Percentiles rank a stretch among this genome's conserved stretches.
phyloP scores from a whole-genome alignment of 2,329 filamentous ascomycete species.

The Cyclaneusma minus region DNA sequence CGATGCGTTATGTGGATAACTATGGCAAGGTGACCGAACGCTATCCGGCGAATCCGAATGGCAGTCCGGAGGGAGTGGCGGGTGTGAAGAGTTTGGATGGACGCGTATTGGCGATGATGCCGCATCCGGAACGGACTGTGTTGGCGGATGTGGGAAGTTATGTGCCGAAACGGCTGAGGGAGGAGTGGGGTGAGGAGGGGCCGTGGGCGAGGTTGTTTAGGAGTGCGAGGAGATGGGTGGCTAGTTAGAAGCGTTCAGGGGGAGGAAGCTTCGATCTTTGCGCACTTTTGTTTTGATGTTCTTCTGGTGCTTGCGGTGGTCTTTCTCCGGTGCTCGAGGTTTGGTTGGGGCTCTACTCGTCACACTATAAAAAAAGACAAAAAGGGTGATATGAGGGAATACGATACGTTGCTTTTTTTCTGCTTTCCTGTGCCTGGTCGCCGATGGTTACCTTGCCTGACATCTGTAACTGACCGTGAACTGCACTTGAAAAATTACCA shows the following conservation, averaged over 20 bases:
- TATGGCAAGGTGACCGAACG: slow-evolving; percentile 55
- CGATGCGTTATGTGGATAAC: slow-evolving; percentile 79
- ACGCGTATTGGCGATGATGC: slow-evolving; percentile 57
- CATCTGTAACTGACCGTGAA: no score
- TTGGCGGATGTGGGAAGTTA: slow-evolving; percentile 53
- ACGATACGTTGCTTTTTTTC: no score
- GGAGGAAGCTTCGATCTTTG: no score
- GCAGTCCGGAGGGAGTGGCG: slow-evolving; percentile 52
- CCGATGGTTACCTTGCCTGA: no score
- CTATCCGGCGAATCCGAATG: slow-evolving; percentile 80
- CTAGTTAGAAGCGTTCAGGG: slow-evolving; percentile 24
- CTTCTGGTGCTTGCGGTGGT: no score
- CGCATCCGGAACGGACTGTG: slow-evolving; percentile 57
- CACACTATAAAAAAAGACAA: no score
- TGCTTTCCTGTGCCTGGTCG: no score
- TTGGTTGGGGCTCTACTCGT: no score
- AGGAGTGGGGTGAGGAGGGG: slow-evolving; percentile 54
- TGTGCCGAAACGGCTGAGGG: slow-evolving; percentile 34
- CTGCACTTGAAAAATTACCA: no score
- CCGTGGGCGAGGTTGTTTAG: slow-evolving; percentile 59
- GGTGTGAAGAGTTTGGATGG: slow-evolving; percentile 51
- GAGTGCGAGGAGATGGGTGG: slow-evolving; percentile 61
- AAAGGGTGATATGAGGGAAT: no score
- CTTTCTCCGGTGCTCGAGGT: no score
- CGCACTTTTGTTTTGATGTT: no score